These are phyloP conservation scores for Rhizopogon roseolus DNA, from an alignment of 768 basidiomycete species.

Conservation along the genomic window DNA sequence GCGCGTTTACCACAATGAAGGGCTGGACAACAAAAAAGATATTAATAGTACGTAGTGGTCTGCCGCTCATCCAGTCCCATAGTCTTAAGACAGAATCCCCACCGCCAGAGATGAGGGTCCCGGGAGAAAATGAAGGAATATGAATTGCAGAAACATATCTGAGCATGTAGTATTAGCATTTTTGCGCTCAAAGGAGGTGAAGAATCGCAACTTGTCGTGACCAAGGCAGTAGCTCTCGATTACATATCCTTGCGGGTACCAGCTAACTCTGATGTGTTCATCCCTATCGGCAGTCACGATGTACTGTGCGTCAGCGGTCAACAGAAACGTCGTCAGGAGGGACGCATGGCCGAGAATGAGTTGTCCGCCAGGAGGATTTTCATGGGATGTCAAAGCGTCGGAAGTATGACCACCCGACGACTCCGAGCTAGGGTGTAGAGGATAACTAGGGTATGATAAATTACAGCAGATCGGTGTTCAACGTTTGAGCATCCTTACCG, in stretches of 20 bases:
- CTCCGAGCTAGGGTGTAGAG: conserved; percentile 34
- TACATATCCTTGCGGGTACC: conserved; percentile 81
- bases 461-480: neutral
- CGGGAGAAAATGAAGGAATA: conserved; percentile 44
- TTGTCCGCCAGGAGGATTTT: conserved; percentile 62
- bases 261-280: conserved; percentile 90
- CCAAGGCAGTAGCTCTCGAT: conserved; percentile 89
- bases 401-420: conserved; percentile 22
- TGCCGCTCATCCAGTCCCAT: conserved; percentile 77
- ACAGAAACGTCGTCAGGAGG: conserved; percentile 67
- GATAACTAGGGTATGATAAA: conserved; percentile 43
- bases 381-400: conserved; percentile 48
- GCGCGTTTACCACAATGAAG: conserved; percentile 35
- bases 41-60: conserved; percentile 43
- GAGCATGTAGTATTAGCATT: neutral
- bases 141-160: conserved; percentile 86
- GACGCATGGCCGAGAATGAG: conserved; percentile 88
- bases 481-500: conserved; percentile 37
- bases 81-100: conserved; percentile 75
- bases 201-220: conserved; percentile 66
- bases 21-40: conserved; percentile 46
- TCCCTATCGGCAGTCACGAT: conserved; percentile 92
- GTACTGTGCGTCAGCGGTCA: conserved; percentile 62
- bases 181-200: neutral
- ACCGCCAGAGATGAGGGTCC: conserved; percentile 75